Base-by-base conservation (phyloP, 352 stramenopile species). In the Saprolegnia diclina region DNA sequence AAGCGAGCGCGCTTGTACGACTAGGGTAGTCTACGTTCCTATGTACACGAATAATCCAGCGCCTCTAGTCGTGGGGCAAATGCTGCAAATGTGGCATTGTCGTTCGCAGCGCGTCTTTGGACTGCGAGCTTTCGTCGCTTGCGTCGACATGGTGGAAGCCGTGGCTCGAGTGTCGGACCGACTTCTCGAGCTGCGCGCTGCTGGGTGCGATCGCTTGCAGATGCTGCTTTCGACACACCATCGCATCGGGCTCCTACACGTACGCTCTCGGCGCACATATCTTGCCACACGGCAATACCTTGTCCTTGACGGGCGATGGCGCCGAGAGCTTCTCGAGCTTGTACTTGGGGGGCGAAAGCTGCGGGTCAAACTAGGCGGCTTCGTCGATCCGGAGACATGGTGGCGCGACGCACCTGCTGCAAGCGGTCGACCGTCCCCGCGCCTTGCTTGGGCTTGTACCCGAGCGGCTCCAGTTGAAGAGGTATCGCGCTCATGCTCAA, bases 401-500 rank as follows among this genome's bases (percentile, higher is more conserved):
- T 38, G 19, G 26, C n/a, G 50, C 26, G 40, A 52, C 59, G 16
- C 52, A 65, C 3, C 14, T 65, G 32, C 40, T 22, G 16, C 18
- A 90, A 71, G 21, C 77, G 19, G 21, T 65, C 19, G n/a, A 80
- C 74, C 22, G 85, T 77, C 62, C 76, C 79, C 69, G 88, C 79
- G 46, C 85, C 89, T 7, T 76, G 75, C 56, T 73, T 88, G 7
- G 81, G 81, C 6, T 82, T 90, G 66, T 89, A 79, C 18, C 81
- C 81, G 26, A 91, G 83, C 53, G 83, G 81, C 65, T 89, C 76
- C 6, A 91, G 76, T 14, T 73, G 77, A 0, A 79, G 63, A 14
- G 77, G 81, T 32, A 80, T 71, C 22, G 75, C 71, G 59, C 11
- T 59, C 35, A 24, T 26, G 35, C 52, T 19, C 19, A 21, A 18